A percentile compares a stretch with the other conserved stretches of the same genome.
These are phyloP conservation scores for Candida loeiensis DNA, from an alignment of 805 yeast genomes.

Conservation along the genomic window DNA sequence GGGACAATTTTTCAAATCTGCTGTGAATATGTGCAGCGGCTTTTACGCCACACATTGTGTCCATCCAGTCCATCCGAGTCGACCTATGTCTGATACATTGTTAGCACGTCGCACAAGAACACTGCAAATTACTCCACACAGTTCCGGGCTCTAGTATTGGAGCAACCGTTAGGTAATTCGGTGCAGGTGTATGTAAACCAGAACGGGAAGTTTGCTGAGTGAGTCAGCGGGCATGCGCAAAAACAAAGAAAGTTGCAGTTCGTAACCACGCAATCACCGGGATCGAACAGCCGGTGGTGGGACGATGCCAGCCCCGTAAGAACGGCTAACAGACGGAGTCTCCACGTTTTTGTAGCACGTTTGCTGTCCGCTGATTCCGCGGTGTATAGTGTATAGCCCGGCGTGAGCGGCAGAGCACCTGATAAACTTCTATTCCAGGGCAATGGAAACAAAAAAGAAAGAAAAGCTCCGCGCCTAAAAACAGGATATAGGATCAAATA, in stretches of 20 bases:
- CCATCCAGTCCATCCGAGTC: not conserved
- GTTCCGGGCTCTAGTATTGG: not conserved
- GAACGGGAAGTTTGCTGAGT: not conserved
- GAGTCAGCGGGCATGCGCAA: not conserved
- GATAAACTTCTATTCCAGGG: not conserved
- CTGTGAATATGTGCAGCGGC: not conserved
- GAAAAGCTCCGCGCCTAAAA: constrained; percentile 1
- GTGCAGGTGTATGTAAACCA: not conserved
- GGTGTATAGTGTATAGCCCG: not conserved
- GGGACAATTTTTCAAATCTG: no score
- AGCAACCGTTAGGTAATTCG: not conserved
- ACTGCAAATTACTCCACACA: not conserved
- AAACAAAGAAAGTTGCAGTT: not conserved
- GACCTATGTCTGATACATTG: not conserved
- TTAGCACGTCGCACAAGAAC: no score
- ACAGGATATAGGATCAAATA: not conserved
- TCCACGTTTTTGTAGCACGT: no score
- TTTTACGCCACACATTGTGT: no score
- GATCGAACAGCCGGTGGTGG: not conserved
- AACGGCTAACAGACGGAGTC: no score
- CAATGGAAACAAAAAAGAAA: not conserved
- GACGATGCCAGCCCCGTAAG: no score
- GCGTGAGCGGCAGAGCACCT: not conserved
- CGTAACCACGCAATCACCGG: constrained; percentile 1
- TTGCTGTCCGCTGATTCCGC: not conserved